Evolutionary conservation across 2,329 filamentous ascomycete species (phyloP).

Genomic region (Knufia fluminis): DNA sequence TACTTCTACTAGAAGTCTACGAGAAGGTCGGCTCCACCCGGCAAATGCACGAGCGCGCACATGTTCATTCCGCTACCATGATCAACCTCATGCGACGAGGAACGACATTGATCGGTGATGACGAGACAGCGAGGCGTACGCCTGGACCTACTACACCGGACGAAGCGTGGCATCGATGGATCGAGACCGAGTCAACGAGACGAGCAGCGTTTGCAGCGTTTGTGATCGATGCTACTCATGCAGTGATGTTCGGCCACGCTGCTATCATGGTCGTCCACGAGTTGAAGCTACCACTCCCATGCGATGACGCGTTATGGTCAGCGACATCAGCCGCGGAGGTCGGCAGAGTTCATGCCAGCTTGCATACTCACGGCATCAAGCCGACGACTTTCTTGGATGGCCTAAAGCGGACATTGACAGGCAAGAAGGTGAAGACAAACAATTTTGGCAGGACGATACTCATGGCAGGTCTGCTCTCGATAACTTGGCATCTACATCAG

Average conservation of each 20-base stretch:
- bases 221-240: constrained; percentile 88
- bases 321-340: constrained; percentile 83
- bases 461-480: constrained; percentile 86
- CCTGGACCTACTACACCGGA: constrained; percentile 51
- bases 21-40: constrained; percentile 97
- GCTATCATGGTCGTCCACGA: constrained; percentile 96
- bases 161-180: constrained; percentile 94
- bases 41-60: constrained; percentile 82
- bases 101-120: constrained; percentile 70
- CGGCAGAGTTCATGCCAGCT: constrained; percentile 67
- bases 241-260: constrained; percentile 95
- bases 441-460: constrained; percentile 86
- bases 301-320: constrained; percentile 86
- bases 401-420: constrained; percentile 77
- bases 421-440: constrained; percentile 77
- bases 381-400: constrained; percentile 83
- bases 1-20: constrained; percentile 81
- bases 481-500: constrained; percentile 97
- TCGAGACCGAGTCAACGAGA: constrained; percentile 82
- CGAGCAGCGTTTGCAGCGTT: constrained; percentile 90
- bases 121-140: constrained; percentile 31
- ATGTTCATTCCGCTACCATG: constrained; percentile 93
- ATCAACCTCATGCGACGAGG: constrained; percentile 92
- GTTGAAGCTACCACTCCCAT: constrained; percentile 81
- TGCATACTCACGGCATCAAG: constrained; percentile 73